Conservation (phyloP, 2,329 filamentous ascomycete species). For the Emergomyces orientalis region DNA sequence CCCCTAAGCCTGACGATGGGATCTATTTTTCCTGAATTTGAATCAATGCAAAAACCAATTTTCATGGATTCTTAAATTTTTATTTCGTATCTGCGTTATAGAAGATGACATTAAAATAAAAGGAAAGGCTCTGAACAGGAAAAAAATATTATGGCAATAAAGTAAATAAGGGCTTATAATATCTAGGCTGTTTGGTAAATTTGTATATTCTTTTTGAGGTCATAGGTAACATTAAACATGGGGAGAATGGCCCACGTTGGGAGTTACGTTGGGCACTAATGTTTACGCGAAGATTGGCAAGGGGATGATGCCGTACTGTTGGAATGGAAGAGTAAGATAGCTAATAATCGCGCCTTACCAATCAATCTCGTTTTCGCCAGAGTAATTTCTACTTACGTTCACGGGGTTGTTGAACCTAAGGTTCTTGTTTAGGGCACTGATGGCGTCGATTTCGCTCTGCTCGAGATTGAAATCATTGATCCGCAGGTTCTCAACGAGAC, state of each 20-base stretch:
- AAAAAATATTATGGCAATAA: background rate
- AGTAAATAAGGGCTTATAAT: background rate
- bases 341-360: background rate
- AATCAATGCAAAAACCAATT: background rate
- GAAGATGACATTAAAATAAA: background rate
- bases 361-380: conserved; percentile 1
- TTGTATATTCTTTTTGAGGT: background rate
- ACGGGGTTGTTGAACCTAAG: conserved; percentile 70
- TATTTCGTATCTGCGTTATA: background rate
- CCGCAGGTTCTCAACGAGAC: conserved; percentile 57
- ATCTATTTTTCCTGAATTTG: background rate
- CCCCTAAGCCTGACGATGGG: background rate
- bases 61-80: background rate
- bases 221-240: background rate
- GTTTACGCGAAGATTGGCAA: conserved; percentile 46
- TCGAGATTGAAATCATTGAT: conserved; percentile 57
- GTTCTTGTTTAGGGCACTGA: conserved; percentile 54
- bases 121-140: background rate
- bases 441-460: conserved; percentile 56
- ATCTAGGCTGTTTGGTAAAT: background rate
- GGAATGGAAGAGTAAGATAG: conserved; percentile 22
- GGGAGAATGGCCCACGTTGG: no score
- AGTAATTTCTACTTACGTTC: conserved; percentile 45
- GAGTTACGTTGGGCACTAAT: background rate
- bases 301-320: conserved; percentile 39